Evolutionary conservation across 2,329 filamentous ascomycete genomes (phyloP).

Genomic region (Aspergillus ustus): DNA sequence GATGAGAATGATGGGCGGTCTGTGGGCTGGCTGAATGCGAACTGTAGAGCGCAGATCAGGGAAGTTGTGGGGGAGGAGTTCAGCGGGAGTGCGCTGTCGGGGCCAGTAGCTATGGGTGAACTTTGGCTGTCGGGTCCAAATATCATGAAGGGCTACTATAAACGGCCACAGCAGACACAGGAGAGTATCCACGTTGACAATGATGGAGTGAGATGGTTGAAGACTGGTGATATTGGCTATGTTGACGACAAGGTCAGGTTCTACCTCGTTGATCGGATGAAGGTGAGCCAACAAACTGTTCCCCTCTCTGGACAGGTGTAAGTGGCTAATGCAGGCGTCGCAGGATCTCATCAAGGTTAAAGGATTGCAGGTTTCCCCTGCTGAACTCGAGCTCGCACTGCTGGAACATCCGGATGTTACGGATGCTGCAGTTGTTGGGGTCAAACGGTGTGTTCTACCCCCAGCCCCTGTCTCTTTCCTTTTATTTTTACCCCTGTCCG

Average conservation of each 20-base stretch:
- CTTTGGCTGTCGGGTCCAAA: conserved; percentile 17
- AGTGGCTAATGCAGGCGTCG: too few species aligned
- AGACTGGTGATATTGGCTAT: conserved; percentile 17
- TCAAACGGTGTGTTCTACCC: too few species aligned
- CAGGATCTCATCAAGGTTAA: too few species aligned
- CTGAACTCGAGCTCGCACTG: too few species aligned
- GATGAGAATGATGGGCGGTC: conserved; percentile 13
- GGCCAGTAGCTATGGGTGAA: conserved; percentile 3
- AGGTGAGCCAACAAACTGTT: neutral
- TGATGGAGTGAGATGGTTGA: conserved; percentile 10
- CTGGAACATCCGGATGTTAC: too few species aligned
- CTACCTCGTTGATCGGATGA: conserved; percentile 14
- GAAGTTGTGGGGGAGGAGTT: conserved; percentile 6
- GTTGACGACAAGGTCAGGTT: conserved; percentile 7
- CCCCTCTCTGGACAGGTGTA: too few species aligned
- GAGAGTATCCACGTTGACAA: conserved; percentile 12
- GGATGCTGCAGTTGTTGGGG: too few species aligned
- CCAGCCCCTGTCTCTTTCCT: too few species aligned
- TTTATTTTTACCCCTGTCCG: too few species aligned
- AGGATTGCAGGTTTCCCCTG: too few species aligned
- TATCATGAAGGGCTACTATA: conserved; percentile 17
- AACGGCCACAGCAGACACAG: conserved; percentile 1
- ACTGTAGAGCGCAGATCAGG: conserved; percentile 10
- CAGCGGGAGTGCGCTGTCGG: neutral
- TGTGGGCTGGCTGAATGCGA: conserved; percentile 13